Conservation (phyloP, 768 basidiomycete species). For the Cystoderma amianthinum region DNA sequence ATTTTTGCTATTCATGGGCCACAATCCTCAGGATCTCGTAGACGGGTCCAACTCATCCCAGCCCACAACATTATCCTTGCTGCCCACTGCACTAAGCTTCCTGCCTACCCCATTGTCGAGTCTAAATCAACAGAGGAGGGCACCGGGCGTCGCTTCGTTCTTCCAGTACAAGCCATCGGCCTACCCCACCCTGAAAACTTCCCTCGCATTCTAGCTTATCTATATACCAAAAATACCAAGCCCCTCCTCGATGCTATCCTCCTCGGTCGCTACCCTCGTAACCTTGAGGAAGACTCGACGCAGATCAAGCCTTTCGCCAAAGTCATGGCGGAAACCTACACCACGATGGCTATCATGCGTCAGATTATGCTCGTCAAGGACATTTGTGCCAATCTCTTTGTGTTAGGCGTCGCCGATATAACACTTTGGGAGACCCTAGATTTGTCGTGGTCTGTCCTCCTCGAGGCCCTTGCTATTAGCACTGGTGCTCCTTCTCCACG, state of each 20-base stretch:
- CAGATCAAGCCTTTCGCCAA: conserved; percentile 18
- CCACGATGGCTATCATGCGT: conserved; percentile 38
- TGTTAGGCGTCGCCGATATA: conserved; percentile 62
- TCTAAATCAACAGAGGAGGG: conserved; percentile 8
- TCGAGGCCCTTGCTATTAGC: conserved; percentile 51
- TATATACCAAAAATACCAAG: conserved; percentile 57
- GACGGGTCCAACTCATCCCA: conserved; percentile 47
- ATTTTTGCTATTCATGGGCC: conserved; percentile 39
- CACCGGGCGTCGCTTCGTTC: conserved; percentile 25
- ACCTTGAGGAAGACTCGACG: conserved; percentile 18
- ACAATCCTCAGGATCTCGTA: conserved; percentile 8
- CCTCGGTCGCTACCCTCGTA: conserved; percentile 26
- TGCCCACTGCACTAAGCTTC: conserved; percentile 59
- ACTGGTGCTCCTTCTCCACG: conserved; percentile 15
- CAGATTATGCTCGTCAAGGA: conserved; percentile 48
- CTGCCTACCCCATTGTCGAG: conserved; percentile 31
- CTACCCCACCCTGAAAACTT: conserved; percentile 61
- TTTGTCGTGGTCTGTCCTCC: conserved; percentile 57
- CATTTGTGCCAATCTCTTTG: conserved; percentile 66
- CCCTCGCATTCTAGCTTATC: conserved; percentile 50
- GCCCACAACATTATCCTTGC: conserved; percentile 68
- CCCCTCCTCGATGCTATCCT: conserved; percentile 43
- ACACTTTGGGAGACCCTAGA: conserved; percentile 64
- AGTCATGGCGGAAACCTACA: conserved; percentile 31
- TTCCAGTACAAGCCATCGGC: conserved; percentile 59